Conservation (phyloP, 208 protist species). For the Trypanosoma avium region DNA sequence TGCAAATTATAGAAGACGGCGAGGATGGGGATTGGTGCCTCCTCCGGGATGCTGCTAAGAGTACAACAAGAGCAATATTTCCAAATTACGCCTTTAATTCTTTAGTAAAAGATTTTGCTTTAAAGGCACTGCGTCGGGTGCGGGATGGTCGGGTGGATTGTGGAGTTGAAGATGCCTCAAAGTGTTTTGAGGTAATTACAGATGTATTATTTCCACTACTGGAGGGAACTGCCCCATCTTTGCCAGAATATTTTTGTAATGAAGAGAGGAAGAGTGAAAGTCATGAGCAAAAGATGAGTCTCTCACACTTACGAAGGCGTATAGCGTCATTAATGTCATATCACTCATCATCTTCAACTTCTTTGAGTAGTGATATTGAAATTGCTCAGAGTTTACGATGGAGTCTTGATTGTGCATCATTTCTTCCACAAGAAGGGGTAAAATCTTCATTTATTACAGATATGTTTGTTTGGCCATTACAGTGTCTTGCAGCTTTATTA, state of each 20-base stretch:
- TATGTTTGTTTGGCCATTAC: slow-evolving; percentile 77
- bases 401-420: slow-evolving; percentile 20
- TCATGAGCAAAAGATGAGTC: slow-evolving; percentile 21
- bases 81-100: slow-evolving; percentile 63
- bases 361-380: neutral
- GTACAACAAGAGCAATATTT: slow-evolving; percentile 43
- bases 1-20: slow-evolving; percentile 50
- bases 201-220: slow-evolving; percentile 40
- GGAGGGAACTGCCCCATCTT: slow-evolving; percentile 26
- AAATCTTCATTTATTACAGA: slow-evolving; percentile 20
- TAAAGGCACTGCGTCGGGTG: slow-evolving; percentile 56
- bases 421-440: slow-evolving; percentile 1
- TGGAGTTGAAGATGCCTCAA: slow-evolving; percentile 30
- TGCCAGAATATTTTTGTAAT: slow-evolving; percentile 16
- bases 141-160: slow-evolving; percentile 37
- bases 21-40: slow-evolving; percentile 78
- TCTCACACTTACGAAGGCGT: slow-evolving; percentile 10
- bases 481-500: slow-evolving; percentile 69
- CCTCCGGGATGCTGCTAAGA: slow-evolving; percentile 48
- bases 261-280: neutral
- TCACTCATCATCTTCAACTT: too few relatives aligned
- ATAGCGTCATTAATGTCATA: too few relatives aligned
- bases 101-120: slow-evolving; percentile 33
- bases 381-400: slow-evolving; percentile 15
- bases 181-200: slow-evolving; percentile 34